Evolutionary conservation across 192 early-diverging fungal species (phyloP), one percentile per base, ranked within the genome.

Genomic region (Backusella sp.): DNA sequence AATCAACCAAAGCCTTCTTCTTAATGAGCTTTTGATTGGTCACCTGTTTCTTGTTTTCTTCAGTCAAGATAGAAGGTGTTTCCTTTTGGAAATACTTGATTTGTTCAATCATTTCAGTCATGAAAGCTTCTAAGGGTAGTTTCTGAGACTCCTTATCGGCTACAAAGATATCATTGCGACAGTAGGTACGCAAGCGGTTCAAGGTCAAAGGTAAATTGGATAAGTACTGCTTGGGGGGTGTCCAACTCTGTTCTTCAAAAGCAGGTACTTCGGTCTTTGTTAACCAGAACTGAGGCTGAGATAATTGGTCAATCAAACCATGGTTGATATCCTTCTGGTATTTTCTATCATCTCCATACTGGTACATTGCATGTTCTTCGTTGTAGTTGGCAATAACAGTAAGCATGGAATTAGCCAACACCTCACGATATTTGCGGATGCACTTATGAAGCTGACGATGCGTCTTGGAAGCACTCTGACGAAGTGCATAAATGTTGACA

Each of bases 381-480:
- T 89, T 83, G 70, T 89, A 88, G 4, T 72, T 44, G 12, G 83
- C 81, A 53, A 96, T 92, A 26, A 92, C 76, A n/a, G 91, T 87
- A 52, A 86, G 88, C 23, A 96, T 88, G 0, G 96, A 91, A 36
- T 90, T 83, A n/a, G 85, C 83, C 39, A 99, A 84, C 0, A 95
- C 86, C 42, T 91, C 91, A 2, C 92, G 84, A 79, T 96, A 97
- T 75, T 94, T 92, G 30, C 91, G 91, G 53, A 99, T 86, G 75
- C 95, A 96, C 84, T 97, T 98, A 80, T 92, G 84, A 65, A 99
- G 80, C 39, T 96, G 96, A 69, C 91, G 84, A 82, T 99, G 98
- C 8, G 96, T 95, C 83, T 94, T 91, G 46, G 91, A 91, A 0
- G 98, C 95, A 84, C 93, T 94, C 72, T 94, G 93, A 30, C 92